A percentile compares a stretch with the other conserved stretches of the same genome.
These are phyloP conservation scores for Nicotiana obtusifolia DNA, from an alignment of 257 asterid genomes.

Conservation along the genomic window DNA sequence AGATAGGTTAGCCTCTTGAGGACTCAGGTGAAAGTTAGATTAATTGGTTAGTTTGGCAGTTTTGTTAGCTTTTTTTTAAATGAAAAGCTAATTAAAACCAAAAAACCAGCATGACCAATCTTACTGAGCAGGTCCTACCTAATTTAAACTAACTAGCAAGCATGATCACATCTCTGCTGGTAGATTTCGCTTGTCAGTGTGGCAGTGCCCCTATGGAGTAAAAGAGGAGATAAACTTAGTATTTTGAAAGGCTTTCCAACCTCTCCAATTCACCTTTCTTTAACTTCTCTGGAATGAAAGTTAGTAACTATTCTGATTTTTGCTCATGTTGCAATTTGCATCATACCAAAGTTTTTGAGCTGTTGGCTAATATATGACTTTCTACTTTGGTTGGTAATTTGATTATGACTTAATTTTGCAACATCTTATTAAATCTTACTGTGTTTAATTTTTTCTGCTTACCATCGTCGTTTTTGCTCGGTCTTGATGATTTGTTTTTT, in stretches of 20 bases:
- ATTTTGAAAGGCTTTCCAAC: not conserved
- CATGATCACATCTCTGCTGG: not conserved
- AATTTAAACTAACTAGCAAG: not conserved
- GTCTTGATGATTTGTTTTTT: not conserved
- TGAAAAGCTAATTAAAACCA: not conserved
- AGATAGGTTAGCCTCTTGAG: not conserved
- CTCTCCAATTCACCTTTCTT: not conserved
- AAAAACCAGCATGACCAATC: not conserved
- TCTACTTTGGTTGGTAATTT: not conserved
- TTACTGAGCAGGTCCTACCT: not conserved
- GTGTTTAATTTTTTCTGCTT: not conserved
- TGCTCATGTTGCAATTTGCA: not conserved
- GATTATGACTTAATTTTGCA: not conserved
- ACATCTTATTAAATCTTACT: not conserved
- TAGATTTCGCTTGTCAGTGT: not conserved
- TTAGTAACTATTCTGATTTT: not conserved
- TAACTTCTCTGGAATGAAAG: not conserved
- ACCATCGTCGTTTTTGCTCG: not conserved
- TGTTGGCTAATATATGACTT: not conserved
- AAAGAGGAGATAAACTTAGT: constrained; percentile 2
- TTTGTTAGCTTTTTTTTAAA: not conserved
- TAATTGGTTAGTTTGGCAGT: not conserved
- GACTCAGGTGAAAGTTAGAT: not conserved
- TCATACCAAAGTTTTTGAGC: not conserved
- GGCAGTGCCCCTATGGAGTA: not conserved